Conservation (phyloP, 345 rosid species). For the Pseudoturritis turrita region DNA sequence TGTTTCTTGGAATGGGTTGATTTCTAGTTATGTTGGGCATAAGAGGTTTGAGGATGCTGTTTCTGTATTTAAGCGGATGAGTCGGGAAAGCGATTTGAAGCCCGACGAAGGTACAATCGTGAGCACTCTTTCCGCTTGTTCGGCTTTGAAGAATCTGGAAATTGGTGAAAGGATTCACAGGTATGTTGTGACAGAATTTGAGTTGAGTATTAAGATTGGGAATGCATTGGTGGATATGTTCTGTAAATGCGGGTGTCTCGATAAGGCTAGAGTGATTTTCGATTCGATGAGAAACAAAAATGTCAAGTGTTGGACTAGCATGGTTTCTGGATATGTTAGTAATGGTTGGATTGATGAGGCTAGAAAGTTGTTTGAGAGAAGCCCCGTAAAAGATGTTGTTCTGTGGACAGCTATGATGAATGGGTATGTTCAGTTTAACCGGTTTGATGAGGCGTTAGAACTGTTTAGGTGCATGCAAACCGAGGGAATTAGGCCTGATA, state of each 20-base stretch:
- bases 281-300: slow-evolving; percentile 48
- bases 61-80: slow-evolving; percentile 42
- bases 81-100: slow-evolving; percentile 33
- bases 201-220: slow-evolving; percentile 44
- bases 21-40: slow-evolving; percentile 49
- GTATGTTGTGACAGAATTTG: slow-evolving; percentile 39
- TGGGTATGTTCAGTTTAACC: slow-evolving; percentile 68
- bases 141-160: slow-evolving; percentile 44
- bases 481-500: slow-evolving; percentile 48
- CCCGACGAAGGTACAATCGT: slow-evolving; percentile 65
- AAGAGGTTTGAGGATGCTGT: slow-evolving; percentile 53
- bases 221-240: slow-evolving; percentile 71
- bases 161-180: slow-evolving; percentile 50
- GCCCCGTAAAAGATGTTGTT: slow-evolving; percentile 61
- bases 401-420: slow-evolving; percentile 90
- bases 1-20: slow-evolving; percentile 71
- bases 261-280: slow-evolving; percentile 42
- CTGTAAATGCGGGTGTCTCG: slow-evolving; percentile 60
- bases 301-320: slow-evolving; percentile 72
- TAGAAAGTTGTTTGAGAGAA: slow-evolving; percentile 62
- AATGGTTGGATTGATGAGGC: slow-evolving; percentile 52
- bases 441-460: slow-evolving; percentile 51
- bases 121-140: slow-evolving; percentile 68
- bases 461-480: slow-evolving; percentile 61
- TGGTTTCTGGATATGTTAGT: slow-evolving; percentile 60